phyloP scores from a whole-genome alignment of 768 basidiomycete genomes.

The Rickenella mellea region DNA sequence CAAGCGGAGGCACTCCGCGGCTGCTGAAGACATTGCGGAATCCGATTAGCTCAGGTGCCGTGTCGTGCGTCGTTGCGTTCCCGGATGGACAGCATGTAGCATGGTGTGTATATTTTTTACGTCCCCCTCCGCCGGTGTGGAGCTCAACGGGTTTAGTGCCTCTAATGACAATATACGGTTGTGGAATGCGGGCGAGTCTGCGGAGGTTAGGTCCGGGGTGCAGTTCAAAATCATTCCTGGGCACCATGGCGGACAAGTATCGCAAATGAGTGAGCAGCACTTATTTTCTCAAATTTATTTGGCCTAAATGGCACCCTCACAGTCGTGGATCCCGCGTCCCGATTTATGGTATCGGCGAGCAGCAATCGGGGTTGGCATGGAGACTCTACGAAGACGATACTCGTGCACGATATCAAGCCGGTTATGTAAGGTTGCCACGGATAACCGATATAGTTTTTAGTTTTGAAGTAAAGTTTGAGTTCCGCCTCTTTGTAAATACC shows the following conservation, averaged over 20 bases:
- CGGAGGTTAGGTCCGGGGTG: constrained; percentile 42
- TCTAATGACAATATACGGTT: constrained; percentile 88
- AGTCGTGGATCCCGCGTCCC: constrained; percentile 82
- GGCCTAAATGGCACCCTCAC: too few relatives aligned
- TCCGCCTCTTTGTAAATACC: too few relatives aligned
- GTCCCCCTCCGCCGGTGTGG: neutral
- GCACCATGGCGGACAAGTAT: constrained; percentile 90
- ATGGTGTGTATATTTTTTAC: constrained; percentile 46
- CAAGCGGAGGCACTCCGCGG: constrained; percentile 62
- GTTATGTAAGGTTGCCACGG: constrained; percentile 10
- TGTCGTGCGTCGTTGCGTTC: constrained; percentile 85
- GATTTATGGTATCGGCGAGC: constrained; percentile 85
- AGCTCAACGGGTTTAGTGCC: constrained; percentile 41
- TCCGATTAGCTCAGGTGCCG: constrained; percentile 81
- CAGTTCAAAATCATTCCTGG: constrained; percentile 95
- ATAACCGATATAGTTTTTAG: too few relatives aligned
- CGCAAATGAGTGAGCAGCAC: constrained; percentile 72
- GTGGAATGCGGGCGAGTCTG: constrained; percentile 83
- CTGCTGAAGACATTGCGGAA: constrained; percentile 78
- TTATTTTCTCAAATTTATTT: too few relatives aligned
- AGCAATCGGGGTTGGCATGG: constrained; percentile 94
- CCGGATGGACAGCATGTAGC: constrained; percentile 90
- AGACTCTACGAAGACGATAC: constrained; percentile 80
- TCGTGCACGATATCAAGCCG: constrained; percentile 79
- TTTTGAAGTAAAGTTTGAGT: too few relatives aligned